These are phyloP conservation scores for Diutina pseudorugosa DNA, from an alignment of 1,139 yeast species.

Conservation along the genomic window DNA sequence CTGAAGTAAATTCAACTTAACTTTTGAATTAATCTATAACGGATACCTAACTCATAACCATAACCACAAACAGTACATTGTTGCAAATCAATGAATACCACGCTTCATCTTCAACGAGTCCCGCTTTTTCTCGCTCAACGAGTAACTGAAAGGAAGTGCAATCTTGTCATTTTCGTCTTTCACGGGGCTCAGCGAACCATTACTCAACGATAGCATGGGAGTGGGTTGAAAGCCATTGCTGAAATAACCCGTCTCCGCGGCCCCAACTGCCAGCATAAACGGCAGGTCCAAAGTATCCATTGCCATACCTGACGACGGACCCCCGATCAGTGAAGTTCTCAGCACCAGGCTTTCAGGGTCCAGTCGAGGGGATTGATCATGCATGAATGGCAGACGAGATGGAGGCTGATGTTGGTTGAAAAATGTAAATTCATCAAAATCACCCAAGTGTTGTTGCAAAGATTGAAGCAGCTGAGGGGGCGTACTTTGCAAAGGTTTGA, in stretches of 20 bases:
- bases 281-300: constrained; percentile 1
- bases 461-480: constrained; percentile 10
- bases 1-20: not conserved
- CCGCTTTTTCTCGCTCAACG: constrained; percentile 34
- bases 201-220: not conserved
- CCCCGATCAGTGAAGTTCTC: not conserved
- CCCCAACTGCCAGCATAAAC: not conserved
- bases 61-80: not conserved
- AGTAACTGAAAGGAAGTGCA: constrained; percentile 10
- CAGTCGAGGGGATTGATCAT: not conserved
- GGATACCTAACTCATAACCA: not conserved
- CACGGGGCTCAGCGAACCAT: not conserved
- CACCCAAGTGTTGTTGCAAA: constrained; percentile 10
- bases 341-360: not conserved
- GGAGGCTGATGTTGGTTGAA: not conserved
- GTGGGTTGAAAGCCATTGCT: not conserved
- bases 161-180: not conserved
- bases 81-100: constrained; percentile 23
- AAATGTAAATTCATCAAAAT: constrained; percentile 15
- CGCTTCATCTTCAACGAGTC: constrained; percentile 36
- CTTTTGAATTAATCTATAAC: not conserved
- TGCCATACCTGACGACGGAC: not conserved
- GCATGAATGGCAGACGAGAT: not conserved
- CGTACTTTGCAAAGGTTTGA: constrained; percentile 18
- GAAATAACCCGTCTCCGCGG: not conserved